These are phyloP conservation scores for Sedum album DNA, from an alignment of 164 flowering plant genomes.

Conservation along the genomic window DNA sequence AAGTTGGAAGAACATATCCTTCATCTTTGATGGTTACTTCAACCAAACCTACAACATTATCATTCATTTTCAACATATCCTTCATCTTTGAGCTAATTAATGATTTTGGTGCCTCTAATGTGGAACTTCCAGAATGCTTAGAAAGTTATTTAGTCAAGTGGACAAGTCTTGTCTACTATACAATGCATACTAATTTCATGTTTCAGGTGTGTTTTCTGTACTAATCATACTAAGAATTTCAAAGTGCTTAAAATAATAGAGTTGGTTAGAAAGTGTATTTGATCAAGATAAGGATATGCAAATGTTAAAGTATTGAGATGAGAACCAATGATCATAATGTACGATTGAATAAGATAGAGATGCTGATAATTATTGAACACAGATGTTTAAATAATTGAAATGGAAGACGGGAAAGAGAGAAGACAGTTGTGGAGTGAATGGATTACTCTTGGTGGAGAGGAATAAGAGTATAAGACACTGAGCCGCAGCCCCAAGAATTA, in stretches of 20 bases:
- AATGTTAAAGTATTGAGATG: background rate
- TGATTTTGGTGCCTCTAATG: background rate
- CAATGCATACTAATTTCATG: background rate
- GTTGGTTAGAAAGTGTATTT: slow-evolving; percentile 4
- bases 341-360: slow-evolving; percentile 1
- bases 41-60: background rate
- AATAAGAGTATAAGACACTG: slow-evolving; percentile 1
- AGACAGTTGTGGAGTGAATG: background rate
- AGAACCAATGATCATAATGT: slow-evolving; percentile 1
- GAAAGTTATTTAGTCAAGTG: background rate
- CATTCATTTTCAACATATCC: background rate
- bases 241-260: background rate
- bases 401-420: background rate
- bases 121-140: background rate
- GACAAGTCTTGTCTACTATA: background rate
- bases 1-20: background rate
- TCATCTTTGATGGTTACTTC: background rate
- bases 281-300: slow-evolving; percentile 1
- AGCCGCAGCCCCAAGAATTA: slow-evolving; percentile 2
- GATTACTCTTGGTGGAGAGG: background rate
- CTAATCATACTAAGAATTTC: background rate
- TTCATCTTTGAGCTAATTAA: background rate
- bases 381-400: background rate
- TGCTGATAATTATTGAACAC: background rate
- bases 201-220: slow-evolving; percentile 7